These are phyloP conservation scores for Wickerhamomyces hampshirensis DNA, from an alignment of 805 yeast genomes.

Conservation along the genomic window DNA sequence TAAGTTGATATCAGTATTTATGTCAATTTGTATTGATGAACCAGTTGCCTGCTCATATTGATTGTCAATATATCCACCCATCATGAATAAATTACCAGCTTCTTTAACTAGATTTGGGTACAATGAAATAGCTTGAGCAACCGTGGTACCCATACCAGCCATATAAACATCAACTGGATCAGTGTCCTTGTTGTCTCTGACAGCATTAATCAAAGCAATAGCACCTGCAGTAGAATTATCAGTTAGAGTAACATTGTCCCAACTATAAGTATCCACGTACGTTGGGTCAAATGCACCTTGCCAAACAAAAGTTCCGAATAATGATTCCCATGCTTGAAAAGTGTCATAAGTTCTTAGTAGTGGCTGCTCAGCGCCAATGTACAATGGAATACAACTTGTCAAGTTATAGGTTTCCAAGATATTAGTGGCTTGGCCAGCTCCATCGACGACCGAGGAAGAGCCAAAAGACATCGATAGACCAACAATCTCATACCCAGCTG, in stretches of 20 bases:
- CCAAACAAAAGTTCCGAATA: constrained; percentile 38
- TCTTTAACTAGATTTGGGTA: constrained; percentile 36
- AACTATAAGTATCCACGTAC: constrained; percentile 29
- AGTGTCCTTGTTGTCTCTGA: constrained; percentile 31
- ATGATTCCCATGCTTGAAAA: constrained; percentile 33
- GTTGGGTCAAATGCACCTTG: constrained; percentile 34
- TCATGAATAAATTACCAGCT: constrained; percentile 35
- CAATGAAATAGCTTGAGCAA: constrained; percentile 38
- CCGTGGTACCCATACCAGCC: constrained; percentile 40
- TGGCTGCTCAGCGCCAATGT: constrained; percentile 35
- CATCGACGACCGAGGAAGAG: constrained; percentile 34
- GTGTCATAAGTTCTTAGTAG: constrained; percentile 34
- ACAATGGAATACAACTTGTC: constrained; percentile 32
- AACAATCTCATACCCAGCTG: constrained; percentile 35
- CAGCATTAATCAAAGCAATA: constrained; percentile 36
- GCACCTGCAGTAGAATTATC: constrained; percentile 32
- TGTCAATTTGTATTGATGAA: constrained; percentile 29
- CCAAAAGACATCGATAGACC: constrained; percentile 38
- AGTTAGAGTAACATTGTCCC: constrained; percentile 30
- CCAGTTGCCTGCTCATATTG: constrained; percentile 34
- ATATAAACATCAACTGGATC: constrained; percentile 34
- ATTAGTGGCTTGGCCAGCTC: constrained; percentile 30
- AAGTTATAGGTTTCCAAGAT: constrained; percentile 30
- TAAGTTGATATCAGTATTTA: constrained; percentile 39
- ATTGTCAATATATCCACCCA: constrained; percentile 41